Base-by-base conservation (phyloP, 2,329 filamentous ascomycete species). In the Reticulascus tulasneorum region DNA sequence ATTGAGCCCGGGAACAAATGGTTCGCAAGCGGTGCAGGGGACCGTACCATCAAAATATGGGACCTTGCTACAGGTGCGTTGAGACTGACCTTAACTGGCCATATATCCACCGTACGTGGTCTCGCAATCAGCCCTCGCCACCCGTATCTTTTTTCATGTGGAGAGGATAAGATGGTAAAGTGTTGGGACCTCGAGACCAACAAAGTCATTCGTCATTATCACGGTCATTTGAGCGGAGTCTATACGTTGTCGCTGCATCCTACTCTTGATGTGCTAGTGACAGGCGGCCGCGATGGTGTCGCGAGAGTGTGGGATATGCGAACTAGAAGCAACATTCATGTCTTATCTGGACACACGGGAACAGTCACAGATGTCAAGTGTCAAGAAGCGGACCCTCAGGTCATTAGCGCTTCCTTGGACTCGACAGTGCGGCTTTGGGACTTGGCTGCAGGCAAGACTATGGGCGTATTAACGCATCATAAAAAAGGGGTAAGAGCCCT, bases 141-240 rank as follows among this genome's bases (percentile, higher is more conserved):
- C 64, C 94, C 93, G 0, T 98, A 98, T 56, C 75, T 98, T 9
- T 98, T 98, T 63, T 95, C 89, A 9, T 98, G 93, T 55, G 94
- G 88, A 40, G 93, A 98, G 63, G 93, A 98, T 61, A 98, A 98
- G 70, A 96, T 96, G 90, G 93, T 98, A 45, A 98, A 98, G 65
- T 98, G 93, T 66, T 98, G 93, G 93, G 93, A 98, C 67, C 68
- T 98, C 47, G 93, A 98, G 63, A 96, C 91, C n/a, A 98, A 98
- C 69, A 96, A 96, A 63, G 93, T 98, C 42, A 96, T 97, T 55
- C 79, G 91, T 24, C 89, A 96, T 63, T 98, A 97, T 60, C 93
- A 98, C 59, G 94, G 94, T 13, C 93, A 98, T 65, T 69, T 98
- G 16, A 94, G 87, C 51, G 93, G 93, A 46, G 93, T 98, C 5